Evolutionary conservation across 2,329 filamentous ascomycete genomes (phyloP), one percentile per base, ranked within the genome.

Genomic region (Beauveria sp.): DNA sequence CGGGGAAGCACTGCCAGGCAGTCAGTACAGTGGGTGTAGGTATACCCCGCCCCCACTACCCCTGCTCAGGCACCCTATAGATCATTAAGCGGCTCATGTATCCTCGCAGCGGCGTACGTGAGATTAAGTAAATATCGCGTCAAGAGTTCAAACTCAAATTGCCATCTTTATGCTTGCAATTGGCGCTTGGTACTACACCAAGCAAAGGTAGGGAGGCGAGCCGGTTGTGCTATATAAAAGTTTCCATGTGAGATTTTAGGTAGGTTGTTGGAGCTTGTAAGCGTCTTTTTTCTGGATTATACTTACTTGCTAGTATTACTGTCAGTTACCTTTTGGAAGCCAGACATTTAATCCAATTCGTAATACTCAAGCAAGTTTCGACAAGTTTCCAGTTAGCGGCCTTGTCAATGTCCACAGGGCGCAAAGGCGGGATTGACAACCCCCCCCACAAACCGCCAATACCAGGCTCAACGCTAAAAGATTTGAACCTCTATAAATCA

Each of bases 351-450:
- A 18, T 47, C 9, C 3, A 42, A 18, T 40, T 58, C 40, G 20
- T 16, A 2, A 4, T 26, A 9, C 34, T 8, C 3, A 18, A 28
- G 5, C 12, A n/a, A 22, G 20, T 18, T 61, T 61, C 43, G 10
- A 61, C 18, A 61, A 61, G 51, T 20, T 61, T 61, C 51, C n/a
- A 22, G 0, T 45, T 51, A 42, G 26, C 50, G 40, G 49, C 49
- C 18, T 16, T 50, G 22, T 14, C 45, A 47, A 43, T 34, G 28
- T 18, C 43, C 6, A n/a, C 34, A 55, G 51, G 58, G 58, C 58
- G 58, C 34, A 61, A 61, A 61, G 51, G 58, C 58, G 58, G 49
- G 38, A 43, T 54, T 60, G 58, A 60, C 40, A 28, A 52, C 38
- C 53, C 53, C 60, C 30, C 34, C 60, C 53, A 52, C 60, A 56